phyloP scores from a whole-genome alignment of 208 protist species.

The Porcisia deanei region DNA sequence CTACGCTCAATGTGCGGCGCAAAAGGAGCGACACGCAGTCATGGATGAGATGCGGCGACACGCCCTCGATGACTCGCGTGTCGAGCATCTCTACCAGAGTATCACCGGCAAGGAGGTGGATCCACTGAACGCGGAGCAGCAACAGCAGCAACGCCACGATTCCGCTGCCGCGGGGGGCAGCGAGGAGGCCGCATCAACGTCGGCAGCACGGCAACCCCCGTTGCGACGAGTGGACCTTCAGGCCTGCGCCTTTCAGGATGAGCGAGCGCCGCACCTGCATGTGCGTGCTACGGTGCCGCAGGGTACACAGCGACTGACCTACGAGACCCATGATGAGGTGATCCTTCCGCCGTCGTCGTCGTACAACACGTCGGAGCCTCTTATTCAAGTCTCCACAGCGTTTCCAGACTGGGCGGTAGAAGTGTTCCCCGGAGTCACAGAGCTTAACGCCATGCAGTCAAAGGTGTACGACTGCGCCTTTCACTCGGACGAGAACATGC shows the following conservation, averaged over 20 bases:
- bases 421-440: constrained; percentile 59
- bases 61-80: constrained; percentile 51
- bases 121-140: constrained; percentile 25
- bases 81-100: constrained; percentile 80
- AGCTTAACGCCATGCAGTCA: constrained; percentile 98
- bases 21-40: constrained; percentile 70
- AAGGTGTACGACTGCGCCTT: constrained; percentile 95
- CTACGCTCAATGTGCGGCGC: constrained; percentile 57
- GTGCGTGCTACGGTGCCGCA: constrained; percentile 68
- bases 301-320: constrained; percentile 66
- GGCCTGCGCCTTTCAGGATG: constrained; percentile 78
- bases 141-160: constrained; percentile 7
- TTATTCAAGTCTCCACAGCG: constrained; percentile 28
- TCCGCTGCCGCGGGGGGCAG: background rate
- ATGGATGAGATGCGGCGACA: constrained; percentile 79
- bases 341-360: constrained; percentile 66
- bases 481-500: constrained; percentile 96
- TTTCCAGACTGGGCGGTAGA: constrained; percentile 76
- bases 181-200: constrained; percentile 8
- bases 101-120: constrained; percentile 83
- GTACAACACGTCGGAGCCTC: constrained; percentile 43
- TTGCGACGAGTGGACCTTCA: constrained; percentile 74
- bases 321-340: constrained; percentile 89
- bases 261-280: constrained; percentile 76
- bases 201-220: constrained; percentile 42